Conservation (phyloP, 2,329 filamentous ascomycete species). For the Diplocarpon rosae region DNA sequence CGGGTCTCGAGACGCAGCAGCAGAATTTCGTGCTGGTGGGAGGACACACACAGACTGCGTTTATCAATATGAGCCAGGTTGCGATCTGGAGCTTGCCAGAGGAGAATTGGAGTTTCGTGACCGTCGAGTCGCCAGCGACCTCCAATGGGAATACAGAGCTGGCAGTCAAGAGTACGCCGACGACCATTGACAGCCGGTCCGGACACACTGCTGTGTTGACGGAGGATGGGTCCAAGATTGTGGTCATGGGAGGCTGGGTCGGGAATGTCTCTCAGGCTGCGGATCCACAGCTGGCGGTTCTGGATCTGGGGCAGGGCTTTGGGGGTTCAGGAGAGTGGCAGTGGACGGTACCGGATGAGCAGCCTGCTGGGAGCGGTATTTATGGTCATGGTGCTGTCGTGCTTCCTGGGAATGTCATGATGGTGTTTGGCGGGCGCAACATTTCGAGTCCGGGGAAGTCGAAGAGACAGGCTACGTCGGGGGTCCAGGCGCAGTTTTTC, state of each 20-base stretch:
- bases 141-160: conserved; percentile 41
- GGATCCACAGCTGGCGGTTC: conserved; percentile 66
- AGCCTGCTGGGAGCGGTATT: conserved; percentile 37
- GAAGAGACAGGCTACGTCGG: conserved; percentile 32
- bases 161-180: conserved; percentile 33
- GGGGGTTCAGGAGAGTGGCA: conserved; percentile 59
- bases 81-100: conserved; percentile 81
- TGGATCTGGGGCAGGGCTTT: conserved; percentile 66
- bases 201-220: conserved; percentile 80
- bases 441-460: conserved; percentile 29
- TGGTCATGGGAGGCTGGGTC: conserved; percentile 87
- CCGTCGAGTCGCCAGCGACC: conserved; percentile 39
- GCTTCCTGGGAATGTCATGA: conserved; percentile 56
- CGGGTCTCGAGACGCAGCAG: conserved; percentile 56
- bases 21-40: conserved; percentile 73
- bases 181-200: conserved; percentile 57
- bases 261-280: conserved; percentile 68
- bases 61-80: conserved; percentile 89
- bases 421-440: conserved; percentile 52
- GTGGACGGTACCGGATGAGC: conserved; percentile 49
- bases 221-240: conserved; percentile 63
- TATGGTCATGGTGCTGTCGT: conserved; percentile 55
- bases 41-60: conserved; percentile 72
- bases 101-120: conserved; percentile 74
- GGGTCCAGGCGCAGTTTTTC: conserved; percentile 36